Evolutionary conservation across 768 basidiomycete genomes (phyloP).

Genomic region (Cubamyces lactineus): DNA sequence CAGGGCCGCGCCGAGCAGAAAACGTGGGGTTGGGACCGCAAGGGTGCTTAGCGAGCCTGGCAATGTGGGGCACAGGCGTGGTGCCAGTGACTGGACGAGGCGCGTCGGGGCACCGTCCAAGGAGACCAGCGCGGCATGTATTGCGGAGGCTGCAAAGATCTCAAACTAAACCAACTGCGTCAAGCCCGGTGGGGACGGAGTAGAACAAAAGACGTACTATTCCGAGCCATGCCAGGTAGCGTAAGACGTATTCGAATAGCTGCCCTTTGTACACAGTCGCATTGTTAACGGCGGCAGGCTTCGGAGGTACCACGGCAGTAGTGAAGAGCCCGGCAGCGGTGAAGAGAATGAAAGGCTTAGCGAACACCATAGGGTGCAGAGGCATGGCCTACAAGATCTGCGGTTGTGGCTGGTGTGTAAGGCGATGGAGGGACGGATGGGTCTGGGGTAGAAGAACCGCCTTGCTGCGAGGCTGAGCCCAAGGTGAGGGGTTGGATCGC

Average conservation of each 20-base stretch:
- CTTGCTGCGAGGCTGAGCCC: no score
- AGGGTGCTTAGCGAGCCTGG: not conserved
- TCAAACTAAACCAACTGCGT: no score
- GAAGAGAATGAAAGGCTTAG: not conserved
- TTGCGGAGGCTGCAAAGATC: not conserved
- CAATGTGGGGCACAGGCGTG: not conserved
- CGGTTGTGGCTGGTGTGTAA: no score
- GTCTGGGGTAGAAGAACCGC: no score
- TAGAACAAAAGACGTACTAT: not conserved
- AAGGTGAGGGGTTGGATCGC: no score
- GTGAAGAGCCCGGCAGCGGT: not conserved
- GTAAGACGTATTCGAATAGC: not conserved
- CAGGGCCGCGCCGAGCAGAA: constrained; percentile 1
- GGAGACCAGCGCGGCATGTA: not conserved
- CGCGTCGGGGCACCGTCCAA: not conserved
- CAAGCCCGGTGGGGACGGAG: no score
- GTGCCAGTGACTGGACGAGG: no score
- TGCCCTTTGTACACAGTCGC: not conserved
- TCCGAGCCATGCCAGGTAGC: not conserved
- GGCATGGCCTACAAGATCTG: no score
- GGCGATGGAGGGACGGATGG: no score
- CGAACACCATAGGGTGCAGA: not conserved
- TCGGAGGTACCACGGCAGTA: not conserved
- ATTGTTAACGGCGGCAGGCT: constrained; percentile 24
- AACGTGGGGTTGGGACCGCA: not conserved